A percentile compares a stretch with the other conserved stretches of the same genome.
These are phyloP conservation scores for Cynanchum wilfordii DNA, from an alignment of 257 asterid species.

Conservation along the genomic window DNA sequence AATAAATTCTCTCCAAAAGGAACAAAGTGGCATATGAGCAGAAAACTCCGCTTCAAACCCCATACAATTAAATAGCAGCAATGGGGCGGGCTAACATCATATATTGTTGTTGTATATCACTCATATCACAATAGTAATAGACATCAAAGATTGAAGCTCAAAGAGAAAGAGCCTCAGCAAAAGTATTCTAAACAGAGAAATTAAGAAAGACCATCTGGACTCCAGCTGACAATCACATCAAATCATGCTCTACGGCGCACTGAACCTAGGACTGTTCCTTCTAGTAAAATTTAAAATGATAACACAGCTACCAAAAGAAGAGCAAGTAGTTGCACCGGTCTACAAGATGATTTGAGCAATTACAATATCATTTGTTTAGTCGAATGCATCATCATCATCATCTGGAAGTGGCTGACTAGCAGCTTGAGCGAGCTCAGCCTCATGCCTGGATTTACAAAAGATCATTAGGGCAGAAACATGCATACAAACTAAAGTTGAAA, in stretches of 20 bases:
- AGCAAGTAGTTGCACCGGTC: neutral
- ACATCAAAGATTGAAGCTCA: neutral
- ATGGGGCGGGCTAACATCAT: neutral
- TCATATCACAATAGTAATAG: neutral
- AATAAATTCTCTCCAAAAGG: neutral
- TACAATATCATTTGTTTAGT: constrained; percentile 16
- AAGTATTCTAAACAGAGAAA: neutral
- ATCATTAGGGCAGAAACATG: neutral
- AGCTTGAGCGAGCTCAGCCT: constrained; percentile 57
- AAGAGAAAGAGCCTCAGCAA: neutral
- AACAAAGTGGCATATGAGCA: neutral
- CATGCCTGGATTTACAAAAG: constrained; percentile 40
- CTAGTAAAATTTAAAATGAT: neutral
- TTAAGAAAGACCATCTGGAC: neutral
- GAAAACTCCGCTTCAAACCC: neutral
- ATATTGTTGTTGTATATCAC: neutral
- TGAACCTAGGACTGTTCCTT: neutral
- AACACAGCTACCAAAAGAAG: neutral
- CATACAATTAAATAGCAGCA: constrained; percentile 1
- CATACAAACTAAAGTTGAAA: neutral
- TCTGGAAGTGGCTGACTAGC: constrained; percentile 87
- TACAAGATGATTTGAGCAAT: neutral
- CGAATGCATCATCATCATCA: constrained; percentile 74
- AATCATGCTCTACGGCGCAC: neutral
- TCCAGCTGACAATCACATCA: neutral